These are phyloP conservation scores for Myxozyma monticola DNA, from an alignment of 805 yeast genomes.

Conservation along the genomic window DNA sequence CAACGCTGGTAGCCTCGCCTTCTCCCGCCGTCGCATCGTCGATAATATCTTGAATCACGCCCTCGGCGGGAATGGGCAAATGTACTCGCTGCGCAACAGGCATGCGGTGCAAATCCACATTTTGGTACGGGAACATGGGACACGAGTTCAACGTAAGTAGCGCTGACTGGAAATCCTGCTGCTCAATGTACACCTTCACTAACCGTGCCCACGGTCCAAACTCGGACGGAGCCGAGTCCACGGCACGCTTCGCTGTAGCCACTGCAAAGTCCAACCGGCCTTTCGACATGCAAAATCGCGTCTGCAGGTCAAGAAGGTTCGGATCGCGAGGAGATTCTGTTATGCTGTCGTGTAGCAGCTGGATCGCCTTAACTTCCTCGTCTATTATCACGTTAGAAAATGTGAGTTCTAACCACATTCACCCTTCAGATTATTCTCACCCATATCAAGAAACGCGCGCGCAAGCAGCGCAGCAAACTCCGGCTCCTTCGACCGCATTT, in stretches of 20 bases:
- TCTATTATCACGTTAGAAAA: no score
- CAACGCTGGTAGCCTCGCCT: slow-evolving; percentile 39
- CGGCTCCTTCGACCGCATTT: slow-evolving; percentile 54
- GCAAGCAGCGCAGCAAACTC: slow-evolving; percentile 53
- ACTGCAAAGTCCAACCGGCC: slow-evolving; percentile 57
- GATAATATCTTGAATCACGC: slow-evolving; percentile 48
- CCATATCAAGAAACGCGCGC: slow-evolving; percentile 34
- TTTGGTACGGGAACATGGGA: slow-evolving; percentile 60
- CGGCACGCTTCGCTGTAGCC: slow-evolving; percentile 58
- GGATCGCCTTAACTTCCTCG: slow-evolving; percentile 52
- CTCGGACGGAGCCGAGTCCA: slow-evolving; percentile 71
- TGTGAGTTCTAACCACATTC: no score
- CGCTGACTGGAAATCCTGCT: slow-evolving; percentile 56
- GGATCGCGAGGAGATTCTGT: slow-evolving; percentile 54
- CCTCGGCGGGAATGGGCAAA: slow-evolving; percentile 56
- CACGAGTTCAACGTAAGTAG: slow-evolving; percentile 68
- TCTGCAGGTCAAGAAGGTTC: slow-evolving; percentile 59
- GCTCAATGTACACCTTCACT: slow-evolving; percentile 58
- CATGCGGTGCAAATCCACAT: slow-evolving; percentile 48
- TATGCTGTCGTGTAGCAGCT: slow-evolving; percentile 45
- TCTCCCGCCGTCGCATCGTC: slow-evolving; percentile 32
- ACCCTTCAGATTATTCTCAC: neutral
- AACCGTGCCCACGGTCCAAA: slow-evolving; percentile 71
- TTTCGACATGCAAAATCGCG: slow-evolving; percentile 60
- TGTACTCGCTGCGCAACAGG: slow-evolving; percentile 47